Base-by-base conservation (phyloP, 768 basidiomycete species). In the Porpolomopsis calyptriformis region DNA sequence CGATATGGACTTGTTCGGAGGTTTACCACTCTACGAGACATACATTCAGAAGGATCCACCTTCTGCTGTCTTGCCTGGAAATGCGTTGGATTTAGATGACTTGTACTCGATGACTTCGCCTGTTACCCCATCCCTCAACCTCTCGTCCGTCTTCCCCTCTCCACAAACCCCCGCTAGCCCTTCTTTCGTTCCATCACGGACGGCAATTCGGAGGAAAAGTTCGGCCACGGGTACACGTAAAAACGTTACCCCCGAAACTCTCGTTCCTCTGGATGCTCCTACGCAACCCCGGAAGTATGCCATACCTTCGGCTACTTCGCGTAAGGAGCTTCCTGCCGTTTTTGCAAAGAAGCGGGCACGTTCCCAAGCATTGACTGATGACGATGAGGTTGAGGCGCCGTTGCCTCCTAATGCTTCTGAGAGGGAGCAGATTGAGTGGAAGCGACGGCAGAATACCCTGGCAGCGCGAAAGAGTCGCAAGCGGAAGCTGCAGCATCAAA, bases 381-480 rank as follows among this genome's bases (percentile, higher is more conserved):
- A 83, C 20, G 71, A 74, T 37, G 68, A 70, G 43, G 9, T 18
- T 19, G 64, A 60, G 16, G 70, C 72, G 11, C 65, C 68, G 16
- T 61, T 61, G 2, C 60, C 62, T 11, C 56, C 63, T 10, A 68
- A 74, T 10, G 66, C 72, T 0, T 63, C 71, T 2, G 70, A 73
- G 1, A 77, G 78, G 54, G 77, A 82, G 57, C 80, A 80, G 53
- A 85, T 85, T 52, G 82, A 79, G 55, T 74, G 73, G 35, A 91
- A 90, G 69, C 77, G 90, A 25, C 73, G 80, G 8, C 80, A 82
- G 64, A 94, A 94, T 54, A 91, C 90, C 2, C 63, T 91, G 4
- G 89, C 90, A 0, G 90, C 91, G 4, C 76, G 90, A 1, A 75
- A 82, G 25, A 83, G 80, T 56, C 73, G 90, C n/a, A 76, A 75